Evolutionary conservation across 2,329 filamentous ascomycete genomes (phyloP), one percentile per base, ranked within the genome.

Genomic region (Scorias spongiosa): DNA sequence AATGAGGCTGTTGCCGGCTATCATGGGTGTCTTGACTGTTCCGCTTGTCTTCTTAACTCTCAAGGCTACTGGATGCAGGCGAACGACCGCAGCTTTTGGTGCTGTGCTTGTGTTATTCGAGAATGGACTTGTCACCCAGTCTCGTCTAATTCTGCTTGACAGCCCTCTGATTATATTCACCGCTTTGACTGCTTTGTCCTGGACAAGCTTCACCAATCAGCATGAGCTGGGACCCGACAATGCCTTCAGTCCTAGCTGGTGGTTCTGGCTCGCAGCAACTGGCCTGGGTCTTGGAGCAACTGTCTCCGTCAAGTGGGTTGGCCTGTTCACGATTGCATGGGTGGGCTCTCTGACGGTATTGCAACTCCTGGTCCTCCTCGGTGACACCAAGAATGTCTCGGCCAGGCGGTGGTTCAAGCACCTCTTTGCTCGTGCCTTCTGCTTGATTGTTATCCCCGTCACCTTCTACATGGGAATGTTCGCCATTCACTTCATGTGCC

Each of bases 271-370:
- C 44, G 73, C 75, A 45, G 78, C 85, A 60, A 93, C 84, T 39
- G 91, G 91, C 54, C 68, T 98, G 38, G 84, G 82, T 32, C 72
- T 98, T 42, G 91, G 91, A 49, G 81, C 89, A 42, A 96, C 91
- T 7, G 77, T 81, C 49, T 96, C 89, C 67, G 88, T 96, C 58
- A 98, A 98, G 70, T 98, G 91, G 91, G 91, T 98, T 58, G 91
- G 91, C 42, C 73, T 98, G 42, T 96, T 98, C 71, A 98, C 91
- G 50, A 95, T 95, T 63, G 91, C 89, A 41, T 98, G 91, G 91
- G 86, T 98, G 53, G 91, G 91, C 49, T 78, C 74, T 64, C 75
- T 98, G 66, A 98, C 91, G 32, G 64, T 89, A 39, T 63, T 98
- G 39, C 91, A 98, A 69, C 76, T 98, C 46, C 98, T 91, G 91